phyloP scores from a whole-genome alignment of 2,329 filamentous ascomycete genomes.

The Davidsoniella australis region DNA sequence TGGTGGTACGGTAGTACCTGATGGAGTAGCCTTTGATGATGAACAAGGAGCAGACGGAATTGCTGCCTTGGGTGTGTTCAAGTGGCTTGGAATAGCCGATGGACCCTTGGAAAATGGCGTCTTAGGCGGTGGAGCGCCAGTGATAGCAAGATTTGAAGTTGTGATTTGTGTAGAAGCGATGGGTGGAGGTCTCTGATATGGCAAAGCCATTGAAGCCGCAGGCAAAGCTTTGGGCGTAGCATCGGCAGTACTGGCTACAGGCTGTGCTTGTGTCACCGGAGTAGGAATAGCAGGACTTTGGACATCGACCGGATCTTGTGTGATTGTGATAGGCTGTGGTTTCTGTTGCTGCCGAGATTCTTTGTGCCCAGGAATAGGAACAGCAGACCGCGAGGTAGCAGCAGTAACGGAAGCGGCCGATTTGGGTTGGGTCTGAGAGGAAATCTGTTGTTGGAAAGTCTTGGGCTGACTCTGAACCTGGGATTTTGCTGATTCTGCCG shows the following conservation, averaged over 20 bases:
- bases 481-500: neutral
- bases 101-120: conserved; percentile 8
- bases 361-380: neutral
- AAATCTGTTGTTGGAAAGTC: neutral
- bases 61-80: conserved; percentile 3
- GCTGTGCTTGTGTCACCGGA: neutral
- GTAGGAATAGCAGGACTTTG: neutral
- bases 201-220: neutral
- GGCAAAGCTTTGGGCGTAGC: neutral
- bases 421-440: neutral
- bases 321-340: neutral
- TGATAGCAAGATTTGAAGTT: neutral
- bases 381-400: neutral
- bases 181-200: neutral
- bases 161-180: neutral
- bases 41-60: neutral
- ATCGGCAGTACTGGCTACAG: neutral
- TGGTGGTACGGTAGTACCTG: neutral
- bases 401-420: neutral
- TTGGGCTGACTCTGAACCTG: neutral
- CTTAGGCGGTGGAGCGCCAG: conserved; percentile 2
- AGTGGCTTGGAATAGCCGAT: conserved; percentile 5
- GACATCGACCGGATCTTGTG: neutral
- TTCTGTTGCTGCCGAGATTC: neutral
- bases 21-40: neutral